Evolutionary conservation across 2,329 filamentous ascomycete genomes (phyloP).

Genomic region (Ascochyta lentis): DNA sequence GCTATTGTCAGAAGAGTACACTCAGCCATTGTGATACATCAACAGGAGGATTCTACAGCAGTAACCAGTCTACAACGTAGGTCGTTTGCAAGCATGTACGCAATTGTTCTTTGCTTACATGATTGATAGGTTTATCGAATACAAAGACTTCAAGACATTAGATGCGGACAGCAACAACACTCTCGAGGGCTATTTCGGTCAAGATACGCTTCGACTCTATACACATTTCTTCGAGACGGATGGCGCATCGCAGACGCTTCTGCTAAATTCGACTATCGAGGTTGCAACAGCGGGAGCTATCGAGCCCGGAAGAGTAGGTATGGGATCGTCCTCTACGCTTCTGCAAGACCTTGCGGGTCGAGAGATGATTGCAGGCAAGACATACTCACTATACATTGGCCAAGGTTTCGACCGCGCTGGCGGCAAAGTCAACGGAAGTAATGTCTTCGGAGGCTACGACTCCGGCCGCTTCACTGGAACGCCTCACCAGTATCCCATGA

Average conservation of each 20-base stretch:
- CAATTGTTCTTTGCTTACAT: constrained; percentile 17
- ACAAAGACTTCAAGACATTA: constrained; percentile 33
- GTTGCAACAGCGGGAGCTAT: constrained; percentile 42
- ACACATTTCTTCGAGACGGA: constrained; percentile 52
- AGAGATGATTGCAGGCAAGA: constrained; percentile 48
- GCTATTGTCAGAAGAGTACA: constrained; percentile 49
- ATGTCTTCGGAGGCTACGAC: constrained; percentile 55
- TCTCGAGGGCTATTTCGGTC: constrained; percentile 39
- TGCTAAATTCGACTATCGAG: constrained; percentile 45
- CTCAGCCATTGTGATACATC: constrained; percentile 40
- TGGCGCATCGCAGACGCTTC: constrained; percentile 44
- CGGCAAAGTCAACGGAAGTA: constrained; percentile 52
- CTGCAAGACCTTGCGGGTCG: constrained; percentile 45
- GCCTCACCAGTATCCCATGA: constrained; percentile 44
- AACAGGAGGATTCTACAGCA: constrained; percentile 46
- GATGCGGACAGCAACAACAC: constrained; percentile 33
- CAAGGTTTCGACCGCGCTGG: constrained; percentile 51
- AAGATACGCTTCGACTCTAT: constrained; percentile 48
- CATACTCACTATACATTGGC: constrained; percentile 54
- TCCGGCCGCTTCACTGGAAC: constrained; percentile 50
- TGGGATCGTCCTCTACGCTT: constrained; percentile 51
- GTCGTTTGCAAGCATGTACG: constrained; percentile 1
- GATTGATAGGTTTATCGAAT: constrained; percentile 30
- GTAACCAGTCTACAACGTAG: constrained; percentile 43
- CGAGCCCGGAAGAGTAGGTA: constrained; percentile 47